Conservation (phyloP, 2,329 filamentous ascomycete genomes). For the Alternaria sp. region DNA sequence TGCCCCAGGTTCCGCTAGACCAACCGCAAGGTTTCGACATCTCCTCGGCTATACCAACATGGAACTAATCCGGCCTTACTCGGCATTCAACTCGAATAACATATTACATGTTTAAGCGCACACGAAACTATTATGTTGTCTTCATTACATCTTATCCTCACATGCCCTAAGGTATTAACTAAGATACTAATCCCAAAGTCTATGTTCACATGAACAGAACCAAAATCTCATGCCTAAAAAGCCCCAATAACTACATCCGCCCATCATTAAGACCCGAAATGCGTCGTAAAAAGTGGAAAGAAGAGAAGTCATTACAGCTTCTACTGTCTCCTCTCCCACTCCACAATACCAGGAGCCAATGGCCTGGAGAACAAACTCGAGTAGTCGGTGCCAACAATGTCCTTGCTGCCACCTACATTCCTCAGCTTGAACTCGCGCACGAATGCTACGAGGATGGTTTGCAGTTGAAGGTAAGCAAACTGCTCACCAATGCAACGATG, state of each 20-base stretch:
- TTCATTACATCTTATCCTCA: background rate
- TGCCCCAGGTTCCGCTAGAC: conserved; percentile 1
- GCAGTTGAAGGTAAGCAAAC: conserved; percentile 91
- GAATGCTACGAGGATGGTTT: conserved; percentile 80
- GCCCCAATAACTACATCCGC: conserved; percentile 17
- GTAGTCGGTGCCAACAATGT: conserved; percentile 74
- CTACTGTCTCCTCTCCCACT: conserved; percentile 74
- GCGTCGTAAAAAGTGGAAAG: background rate
- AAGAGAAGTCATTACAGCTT: conserved; percentile 18
- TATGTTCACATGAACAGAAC: conserved; percentile 3
- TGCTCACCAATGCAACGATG: conserved; percentile 97
- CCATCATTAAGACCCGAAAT: conserved; percentile 15
- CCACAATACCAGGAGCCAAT: conserved; percentile 62
- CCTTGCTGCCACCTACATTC: conserved; percentile 74
- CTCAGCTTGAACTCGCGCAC: conserved; percentile 82
- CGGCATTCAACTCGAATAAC: background rate
- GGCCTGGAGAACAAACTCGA: conserved; percentile 59
- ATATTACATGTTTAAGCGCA: background rate
- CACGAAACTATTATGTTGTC: background rate
- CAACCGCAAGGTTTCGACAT: background rate
- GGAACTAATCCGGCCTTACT: background rate
- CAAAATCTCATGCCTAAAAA: background rate
- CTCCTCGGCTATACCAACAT: conserved; percentile 3
- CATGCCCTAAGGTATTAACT: background rate
- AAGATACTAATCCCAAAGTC: conserved; percentile 4